phyloP scores from a whole-genome alignment of 1,284 basidiomycete species.

The Marasmius sp. region DNA sequence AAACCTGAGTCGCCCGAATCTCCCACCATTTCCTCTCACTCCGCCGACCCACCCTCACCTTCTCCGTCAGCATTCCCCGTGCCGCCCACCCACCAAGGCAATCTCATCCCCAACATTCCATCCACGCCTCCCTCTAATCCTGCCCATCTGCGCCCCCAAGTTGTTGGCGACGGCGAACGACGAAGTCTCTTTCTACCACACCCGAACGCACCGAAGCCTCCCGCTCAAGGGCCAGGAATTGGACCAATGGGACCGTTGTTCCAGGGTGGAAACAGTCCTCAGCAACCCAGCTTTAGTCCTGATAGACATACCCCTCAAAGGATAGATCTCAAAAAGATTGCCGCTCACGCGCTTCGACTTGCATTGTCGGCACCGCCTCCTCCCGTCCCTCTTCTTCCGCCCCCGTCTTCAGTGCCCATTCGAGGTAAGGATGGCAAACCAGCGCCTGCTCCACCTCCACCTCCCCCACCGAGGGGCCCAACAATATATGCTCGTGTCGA shows the following conservation, averaged over 20 bases:
- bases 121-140: constrained; percentile 28
- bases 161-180: constrained; percentile 27
- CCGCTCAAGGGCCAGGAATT: constrained; percentile 27
- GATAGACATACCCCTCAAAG: not conserved
- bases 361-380: constrained; percentile 23
- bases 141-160: constrained; percentile 24
- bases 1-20: not conserved
- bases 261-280: constrained; percentile 13
- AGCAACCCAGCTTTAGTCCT: constrained; percentile 16
- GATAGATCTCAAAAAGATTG: constrained; percentile 11
- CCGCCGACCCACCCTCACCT: constrained; percentile 14
- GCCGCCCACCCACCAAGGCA: constrained; percentile 15
- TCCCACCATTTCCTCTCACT: constrained; percentile 5
- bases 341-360: constrained; percentile 29
- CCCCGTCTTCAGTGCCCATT: constrained; percentile 13
- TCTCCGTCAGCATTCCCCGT: constrained; percentile 13
- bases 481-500: constrained; percentile 67
- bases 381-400: constrained; percentile 13
- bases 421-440: constrained; percentile 8
- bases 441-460: constrained; percentile 9
- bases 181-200: constrained; percentile 67
- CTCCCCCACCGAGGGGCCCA: constrained; percentile 27
- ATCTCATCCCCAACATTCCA: constrained; percentile 16
- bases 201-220: constrained; percentile 68
- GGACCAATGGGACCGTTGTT: constrained; percentile 61